A percentile compares a stretch with the other conserved stretches of the same genome.
These are phyloP conservation scores for Cruciata laevipes DNA, from an alignment of 257 asterid species.

Conservation along the genomic window DNA sequence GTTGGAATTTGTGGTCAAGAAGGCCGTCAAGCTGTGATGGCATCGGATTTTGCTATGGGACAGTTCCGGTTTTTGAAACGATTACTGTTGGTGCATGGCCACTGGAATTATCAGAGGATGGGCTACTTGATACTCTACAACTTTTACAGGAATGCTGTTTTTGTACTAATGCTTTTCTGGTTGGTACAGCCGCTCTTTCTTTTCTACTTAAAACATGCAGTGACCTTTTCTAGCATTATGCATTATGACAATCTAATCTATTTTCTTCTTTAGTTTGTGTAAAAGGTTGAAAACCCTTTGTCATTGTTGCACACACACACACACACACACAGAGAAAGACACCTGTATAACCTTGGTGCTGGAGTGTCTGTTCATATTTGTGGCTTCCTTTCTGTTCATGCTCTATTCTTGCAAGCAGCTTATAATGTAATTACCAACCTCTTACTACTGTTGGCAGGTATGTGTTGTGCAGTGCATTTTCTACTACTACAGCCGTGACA, in stretches of 20 bases:
- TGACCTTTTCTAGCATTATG: neutral
- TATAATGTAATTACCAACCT: slow-evolving; percentile 9
- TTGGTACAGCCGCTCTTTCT: slow-evolving; percentile 24
- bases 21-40: slow-evolving; percentile 99
- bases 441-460: slow-evolving; percentile 46
- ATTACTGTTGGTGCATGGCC: slow-evolving; percentile 95
- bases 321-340: no score
- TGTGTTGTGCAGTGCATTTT: slow-evolving; percentile 78
- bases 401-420: neutral
- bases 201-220: neutral
- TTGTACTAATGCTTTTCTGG: slow-evolving; percentile 98
- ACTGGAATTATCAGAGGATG: slow-evolving; percentile 94
- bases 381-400: neutral
- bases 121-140: slow-evolving; percentile 90
- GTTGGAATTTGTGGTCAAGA: slow-evolving; percentile 99
- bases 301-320: neutral
- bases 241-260: neutral
- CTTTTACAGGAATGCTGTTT: slow-evolving; percentile 96
- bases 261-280: neutral
- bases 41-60: slow-evolving; percentile 99
- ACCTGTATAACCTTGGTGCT: neutral
- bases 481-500: slow-evolving; percentile 90
- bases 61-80: slow-evolving; percentile 84
- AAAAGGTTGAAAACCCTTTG: neutral
- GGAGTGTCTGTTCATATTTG: neutral